These are phyloP conservation scores for Diaporthe caulivora DNA, from an alignment of 2,329 filamentous ascomycete genomes.

Conservation along the genomic window DNA sequence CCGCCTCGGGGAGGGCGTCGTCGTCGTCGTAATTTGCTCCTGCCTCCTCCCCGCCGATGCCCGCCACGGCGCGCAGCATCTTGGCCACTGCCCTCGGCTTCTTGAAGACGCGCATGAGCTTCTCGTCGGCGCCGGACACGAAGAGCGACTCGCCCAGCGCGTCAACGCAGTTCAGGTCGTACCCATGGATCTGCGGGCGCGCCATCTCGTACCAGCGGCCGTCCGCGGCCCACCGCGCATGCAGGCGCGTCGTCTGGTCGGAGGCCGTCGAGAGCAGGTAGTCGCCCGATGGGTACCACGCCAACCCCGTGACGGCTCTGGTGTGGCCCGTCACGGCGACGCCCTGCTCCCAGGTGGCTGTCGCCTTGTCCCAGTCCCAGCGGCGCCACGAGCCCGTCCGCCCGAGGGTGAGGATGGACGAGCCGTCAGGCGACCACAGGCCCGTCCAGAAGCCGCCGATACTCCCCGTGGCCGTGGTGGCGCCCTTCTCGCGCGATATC, in stretches of 20 bases:
- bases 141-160: slow-evolving; percentile 80
- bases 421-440: slow-evolving; percentile 86
- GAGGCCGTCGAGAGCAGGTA: slow-evolving; percentile 91
- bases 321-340: slow-evolving; percentile 88
- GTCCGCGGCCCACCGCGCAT: slow-evolving; percentile 78
- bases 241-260: slow-evolving; percentile 93
- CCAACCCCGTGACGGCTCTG: slow-evolving; percentile 81
- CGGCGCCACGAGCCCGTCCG: slow-evolving; percentile 93
- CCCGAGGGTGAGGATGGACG: slow-evolving; percentile 83
- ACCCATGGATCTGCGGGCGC: slow-evolving; percentile 96
- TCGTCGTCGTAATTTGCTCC: slow-evolving; percentile 42
- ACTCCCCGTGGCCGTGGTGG: slow-evolving; percentile 95
- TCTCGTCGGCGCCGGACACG: slow-evolving; percentile 96
- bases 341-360: slow-evolving; percentile 83
- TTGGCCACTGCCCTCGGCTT: slow-evolving; percentile 86
- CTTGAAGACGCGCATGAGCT: slow-evolving; percentile 95
- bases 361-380: slow-evolving; percentile 79
- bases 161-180: slow-evolving; percentile 95
- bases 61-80: slow-evolving; percentile 77
- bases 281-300: slow-evolving; percentile 83
- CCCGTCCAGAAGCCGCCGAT: slow-evolving; percentile 97
- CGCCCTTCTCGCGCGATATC: slow-evolving; percentile 94
- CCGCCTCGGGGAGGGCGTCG: slow-evolving; percentile 80
- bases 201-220: slow-evolving; percentile 95
- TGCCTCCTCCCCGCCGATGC: slow-evolving; percentile 58